Evolutionary conservation across 2,329 filamentous ascomycete species (phyloP), one percentile per base, ranked within the genome.

Genomic region (Emmonsiellopsis sp.): DNA sequence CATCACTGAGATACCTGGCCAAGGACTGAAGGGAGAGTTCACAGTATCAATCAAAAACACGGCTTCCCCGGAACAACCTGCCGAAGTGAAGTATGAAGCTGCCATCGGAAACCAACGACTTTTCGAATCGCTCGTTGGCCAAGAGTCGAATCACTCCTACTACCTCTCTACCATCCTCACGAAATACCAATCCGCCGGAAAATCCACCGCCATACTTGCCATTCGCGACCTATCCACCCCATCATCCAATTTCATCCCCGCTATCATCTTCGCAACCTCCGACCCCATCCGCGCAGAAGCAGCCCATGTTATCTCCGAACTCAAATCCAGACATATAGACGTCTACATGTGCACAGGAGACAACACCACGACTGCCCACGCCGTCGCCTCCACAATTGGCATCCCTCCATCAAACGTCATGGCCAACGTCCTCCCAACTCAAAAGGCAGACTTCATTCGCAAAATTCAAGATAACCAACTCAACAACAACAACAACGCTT

Each of bases 301-400:
- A 0, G 69, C 73, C 1, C 64, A 73, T 7, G 82, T 92, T 15
- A 79, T 95, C 54, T 68, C 72, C 6, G 76, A 83, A 1, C 80
- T 95, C 0, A 79, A 81, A 43, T 69, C 77, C 4, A 79, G 80
- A 13, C 83, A 85, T 16, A 84, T 87, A 46, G 80, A 84, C 34
- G 86, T 95, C 3, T 95, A 86, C 83, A 94, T 96, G 89, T 83
- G 95, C 38, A 94, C 89, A 0, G 91, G 91, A 32, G 91, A 96
- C 73, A 95, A 95, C 64, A 73, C 76, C n/a, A 83, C 76, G n/a
- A 96, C 91, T 0, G 91, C 91, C 2, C 76, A 79, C 16, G 89
- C 89, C 0, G 88, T 96, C 2, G 91, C 87, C 1, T 72, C 77
- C 1, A 81, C 82, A 62, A 77, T 95, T 15, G 88, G 88, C 20